Conservation (phyloP, 2,329 filamentous ascomycete species). For the Colletotrichum eleusines region DNA sequence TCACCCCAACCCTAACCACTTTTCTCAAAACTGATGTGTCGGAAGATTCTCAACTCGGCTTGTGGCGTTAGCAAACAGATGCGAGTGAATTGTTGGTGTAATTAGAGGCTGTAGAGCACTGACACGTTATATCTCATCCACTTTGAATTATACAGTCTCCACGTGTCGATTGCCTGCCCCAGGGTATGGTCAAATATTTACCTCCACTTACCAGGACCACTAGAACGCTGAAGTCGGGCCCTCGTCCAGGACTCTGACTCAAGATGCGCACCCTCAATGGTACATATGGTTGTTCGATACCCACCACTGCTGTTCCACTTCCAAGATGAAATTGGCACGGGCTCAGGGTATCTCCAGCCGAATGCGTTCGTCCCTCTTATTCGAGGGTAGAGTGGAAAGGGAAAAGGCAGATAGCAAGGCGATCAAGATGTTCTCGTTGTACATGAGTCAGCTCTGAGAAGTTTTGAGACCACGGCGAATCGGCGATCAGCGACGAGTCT, state of each 20-base stretch:
- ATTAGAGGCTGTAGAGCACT: neutral
- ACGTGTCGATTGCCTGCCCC: neutral
- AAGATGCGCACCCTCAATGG: no score
- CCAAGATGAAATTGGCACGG: no score
- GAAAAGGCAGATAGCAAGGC: neutral
- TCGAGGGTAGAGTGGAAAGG: neutral
- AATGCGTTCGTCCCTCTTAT: neutral
- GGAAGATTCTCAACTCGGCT: neutral
- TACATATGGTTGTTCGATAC: no score
- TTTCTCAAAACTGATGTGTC: neutral
- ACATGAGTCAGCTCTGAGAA: neutral
- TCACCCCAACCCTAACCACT: neutral
- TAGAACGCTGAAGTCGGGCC: neutral
- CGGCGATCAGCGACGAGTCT: neutral
- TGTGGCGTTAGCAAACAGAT: neutral
- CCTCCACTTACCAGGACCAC: neutral
- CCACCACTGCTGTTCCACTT: neutral
- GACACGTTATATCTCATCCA: no score
- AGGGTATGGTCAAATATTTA: no score
- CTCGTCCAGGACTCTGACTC: neutral
- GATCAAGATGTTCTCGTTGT: neutral
- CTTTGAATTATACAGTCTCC: neutral
- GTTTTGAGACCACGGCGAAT: rapidly evolving
- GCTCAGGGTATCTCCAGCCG: neutral
- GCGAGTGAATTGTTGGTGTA: neutral